phyloP scores from a whole-genome alignment of 1,139 yeast genomes.

The Debaryomyces subglobosus region DNA sequence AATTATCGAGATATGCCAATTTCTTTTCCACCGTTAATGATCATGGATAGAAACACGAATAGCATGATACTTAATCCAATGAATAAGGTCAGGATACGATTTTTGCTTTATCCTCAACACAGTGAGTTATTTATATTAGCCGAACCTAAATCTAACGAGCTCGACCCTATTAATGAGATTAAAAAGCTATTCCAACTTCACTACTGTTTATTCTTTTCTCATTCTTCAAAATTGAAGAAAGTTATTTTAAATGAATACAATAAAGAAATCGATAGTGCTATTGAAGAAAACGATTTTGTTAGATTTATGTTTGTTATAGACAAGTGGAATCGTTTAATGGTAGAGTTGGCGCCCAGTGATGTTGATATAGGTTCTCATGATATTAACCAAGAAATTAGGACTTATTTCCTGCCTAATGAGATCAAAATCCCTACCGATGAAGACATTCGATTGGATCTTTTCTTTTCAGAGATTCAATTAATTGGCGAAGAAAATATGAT shows the following conservation, averaged over 20 bases:
- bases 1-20: constrained; percentile 39
- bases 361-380: constrained; percentile 22
- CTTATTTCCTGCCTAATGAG: constrained; percentile 24
- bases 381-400: constrained; percentile 36
- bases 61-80: constrained; percentile 24
- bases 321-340: constrained; percentile 46
- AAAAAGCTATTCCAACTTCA: constrained; percentile 54
- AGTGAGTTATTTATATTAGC: constrained; percentile 45
- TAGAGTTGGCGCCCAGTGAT: constrained; percentile 36
- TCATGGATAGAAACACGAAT: constrained; percentile 18
- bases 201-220: constrained; percentile 44
- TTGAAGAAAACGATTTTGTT: constrained; percentile 37
- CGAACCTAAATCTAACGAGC: constrained; percentile 55
- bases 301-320: constrained; percentile 42
- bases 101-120: constrained; percentile 45
- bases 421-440: constrained; percentile 18
- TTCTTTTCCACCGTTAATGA: constrained; percentile 39
- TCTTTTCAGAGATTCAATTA: constrained; percentile 26
- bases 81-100: constrained; percentile 40
- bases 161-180: constrained; percentile 75
- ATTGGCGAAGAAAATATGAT: not conserved
- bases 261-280: constrained; percentile 30
- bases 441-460: constrained; percentile 29
- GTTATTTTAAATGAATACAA: constrained; percentile 40
- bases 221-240: constrained; percentile 37